Percentiles rank a stretch among this genome's conserved stretches.
Conservation (phyloP, 345 rosid species). For the Arabidopsis thaliana region TAIR10.1 NC_003071.7:180001-180500, state of each 20-base stretch:
- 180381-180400: slow-evolving; percentile 33
- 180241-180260: slow-evolving; percentile 56
- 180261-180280: slow-evolving; percentile 51
- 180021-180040: too few relatives aligned
- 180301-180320: slow-evolving; percentile 46
- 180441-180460: slow-evolving; percentile 39
- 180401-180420: slow-evolving; percentile 32
- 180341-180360: slow-evolving; percentile 37
- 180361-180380: slow-evolving; percentile 19
- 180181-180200: slow-evolving; percentile 14
- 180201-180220: neutral
- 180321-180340: slow-evolving; percentile 50
- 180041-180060: neutral
- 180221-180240: neutral
- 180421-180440: slow-evolving; percentile 39
- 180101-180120: neutral
- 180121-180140: neutral
- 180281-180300: slow-evolving; percentile 42
- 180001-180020: too few relatives aligned
- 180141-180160: slow-evolving; percentile 16
- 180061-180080: neutral
- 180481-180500: slow-evolving; percentile 87
- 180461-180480: slow-evolving; percentile 45
- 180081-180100: neutral
- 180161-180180: slow-evolving; percentile 34